Evolutionary conservation across 495 filamentous ascomycete genomes (phyloP).

Genomic region (Venustampulla echinocandica): DNA sequence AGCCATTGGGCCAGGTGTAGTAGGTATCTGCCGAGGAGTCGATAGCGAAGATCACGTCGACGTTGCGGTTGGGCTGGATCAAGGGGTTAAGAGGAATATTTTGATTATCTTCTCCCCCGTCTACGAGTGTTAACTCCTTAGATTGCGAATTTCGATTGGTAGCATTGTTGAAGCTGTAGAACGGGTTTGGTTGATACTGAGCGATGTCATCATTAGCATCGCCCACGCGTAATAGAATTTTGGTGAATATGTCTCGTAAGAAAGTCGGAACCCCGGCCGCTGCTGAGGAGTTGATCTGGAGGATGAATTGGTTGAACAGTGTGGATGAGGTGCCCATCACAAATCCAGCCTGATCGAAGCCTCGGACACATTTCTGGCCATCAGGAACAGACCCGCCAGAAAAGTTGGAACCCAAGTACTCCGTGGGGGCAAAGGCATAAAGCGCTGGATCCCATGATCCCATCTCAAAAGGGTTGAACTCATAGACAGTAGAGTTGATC

Average conservation of each 20-base stretch:
- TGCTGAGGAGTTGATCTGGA: constrained; percentile 44
- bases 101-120: constrained; percentile 80
- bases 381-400: constrained; percentile 47
- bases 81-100: constrained; percentile 84
- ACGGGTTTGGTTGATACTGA: constrained; percentile 76
- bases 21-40: constrained; percentile 77
- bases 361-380: constrained; percentile 50
- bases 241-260: constrained; percentile 41
- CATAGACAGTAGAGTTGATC: constrained; percentile 71
- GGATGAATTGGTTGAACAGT: constrained; percentile 74
- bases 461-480: constrained; percentile 85
- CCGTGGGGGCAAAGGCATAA: constrained; percentile 65
- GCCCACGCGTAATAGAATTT: constrained; percentile 48
- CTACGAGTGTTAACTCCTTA: constrained; percentile 62
- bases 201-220: constrained; percentile 67
- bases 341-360: constrained; percentile 80
- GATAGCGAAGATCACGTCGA: constrained; percentile 90
- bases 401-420: constrained; percentile 77
- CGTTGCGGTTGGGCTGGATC: constrained; percentile 65
- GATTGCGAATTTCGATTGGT: constrained; percentile 51
- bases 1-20: constrained; percentile 78
- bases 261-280: constrained; percentile 43
- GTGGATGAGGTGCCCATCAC: constrained; percentile 87
- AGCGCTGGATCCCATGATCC: constrained; percentile 77
- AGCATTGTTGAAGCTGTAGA: constrained; percentile 57